These are phyloP conservation scores for Penicillium sp. DNA, from an alignment of 2,329 filamentous ascomycete genomes.

Conservation along the genomic window DNA sequence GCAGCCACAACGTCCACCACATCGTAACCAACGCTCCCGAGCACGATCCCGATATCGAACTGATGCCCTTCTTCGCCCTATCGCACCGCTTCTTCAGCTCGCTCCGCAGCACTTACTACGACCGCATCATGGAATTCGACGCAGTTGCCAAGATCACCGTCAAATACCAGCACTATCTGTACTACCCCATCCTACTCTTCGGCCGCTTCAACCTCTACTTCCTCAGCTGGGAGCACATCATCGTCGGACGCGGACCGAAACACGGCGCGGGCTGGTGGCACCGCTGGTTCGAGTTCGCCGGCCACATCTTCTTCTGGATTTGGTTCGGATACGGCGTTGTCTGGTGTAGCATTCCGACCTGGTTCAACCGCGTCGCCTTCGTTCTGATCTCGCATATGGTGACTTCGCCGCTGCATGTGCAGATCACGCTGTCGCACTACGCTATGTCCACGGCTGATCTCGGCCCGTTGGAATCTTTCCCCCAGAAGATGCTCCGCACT, in stretches of 20 bases:
- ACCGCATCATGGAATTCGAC: slow-evolving; percentile 73
- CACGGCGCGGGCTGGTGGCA: slow-evolving; percentile 79
- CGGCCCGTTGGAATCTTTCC: slow-evolving; percentile 76
- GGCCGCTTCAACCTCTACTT: slow-evolving; percentile 84
- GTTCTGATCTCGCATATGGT: slow-evolving; percentile 75
- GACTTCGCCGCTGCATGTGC: slow-evolving; percentile 76
- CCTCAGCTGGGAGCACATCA: slow-evolving; percentile 74
- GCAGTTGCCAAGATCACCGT: slow-evolving; percentile 65
- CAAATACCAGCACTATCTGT: slow-evolving; percentile 70
- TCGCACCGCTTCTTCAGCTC: slow-evolving; percentile 74
- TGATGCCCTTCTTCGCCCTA: slow-evolving; percentile 84
- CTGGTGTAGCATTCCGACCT: slow-evolving; percentile 66
- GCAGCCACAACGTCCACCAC: slow-evolving; percentile 92
- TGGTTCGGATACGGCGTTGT: slow-evolving; percentile 79
- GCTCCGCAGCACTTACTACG: slow-evolving; percentile 75
- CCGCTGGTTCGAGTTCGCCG: slow-evolving; percentile 69
- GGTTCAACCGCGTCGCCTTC: slow-evolving; percentile 66
- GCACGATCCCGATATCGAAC: slow-evolving; percentile 90
- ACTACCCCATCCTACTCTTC: slow-evolving; percentile 75
- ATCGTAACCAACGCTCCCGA: slow-evolving; percentile 92
- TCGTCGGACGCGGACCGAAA: slow-evolving; percentile 64
- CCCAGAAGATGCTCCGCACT: slow-evolving; percentile 82
- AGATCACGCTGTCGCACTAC: slow-evolving; percentile 90
- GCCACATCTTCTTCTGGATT: slow-evolving; percentile 75
- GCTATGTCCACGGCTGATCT: slow-evolving; percentile 86